Evolutionary conservation across 2,329 filamentous ascomycete species (phyloP).

Genomic region (Fusarium marasasianum): DNA sequence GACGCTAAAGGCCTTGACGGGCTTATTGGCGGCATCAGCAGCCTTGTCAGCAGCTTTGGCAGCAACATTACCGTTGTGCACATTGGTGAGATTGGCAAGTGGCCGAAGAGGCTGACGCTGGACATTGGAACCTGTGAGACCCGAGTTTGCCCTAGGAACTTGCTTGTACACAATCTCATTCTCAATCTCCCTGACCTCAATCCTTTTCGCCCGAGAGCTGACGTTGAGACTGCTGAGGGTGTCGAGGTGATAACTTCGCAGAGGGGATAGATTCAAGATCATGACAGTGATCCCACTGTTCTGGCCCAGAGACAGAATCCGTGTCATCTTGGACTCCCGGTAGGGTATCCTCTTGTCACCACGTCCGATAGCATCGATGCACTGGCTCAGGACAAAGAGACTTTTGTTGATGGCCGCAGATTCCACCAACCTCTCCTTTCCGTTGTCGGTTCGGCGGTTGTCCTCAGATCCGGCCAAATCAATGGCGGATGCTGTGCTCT

Average conservation of each 20-base stretch:
- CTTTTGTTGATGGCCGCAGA: constrained; percentile 98
- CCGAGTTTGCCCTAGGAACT: constrained; percentile 64
- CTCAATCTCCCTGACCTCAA: constrained; percentile 94
- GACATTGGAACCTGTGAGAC: constrained; percentile 51
- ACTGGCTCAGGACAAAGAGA: constrained; percentile 92
- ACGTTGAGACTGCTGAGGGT: constrained; percentile 95
- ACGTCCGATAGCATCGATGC: constrained; percentile 89
- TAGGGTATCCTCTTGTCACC: constrained; percentile 85
- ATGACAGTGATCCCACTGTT: constrained; percentile 96
- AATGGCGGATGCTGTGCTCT: constrained; percentile 91
- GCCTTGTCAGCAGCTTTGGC: constrained; percentile 54
- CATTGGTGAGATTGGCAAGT: constrained; percentile 78
- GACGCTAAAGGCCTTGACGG: constrained; percentile 85
- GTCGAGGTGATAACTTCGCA: constrained; percentile 93
- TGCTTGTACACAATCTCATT: constrained; percentile 92
- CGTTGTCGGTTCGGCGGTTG: constrained; percentile 93
- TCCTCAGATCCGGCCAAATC: constrained; percentile 96
- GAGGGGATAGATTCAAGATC: constrained; percentile 92
- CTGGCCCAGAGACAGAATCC: constrained; percentile 89
- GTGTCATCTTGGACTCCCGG: constrained; percentile 96
- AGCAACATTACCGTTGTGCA: constrained; percentile 67
- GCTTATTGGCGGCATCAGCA: constrained; percentile 63
- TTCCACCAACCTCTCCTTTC: constrained; percentile 90
- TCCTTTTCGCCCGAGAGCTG: constrained; percentile 93
- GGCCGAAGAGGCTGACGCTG: constrained; percentile 82